These are phyloP conservation scores for Citrus australasica DNA, from an alignment of 345 rosid genomes.

Conservation along the genomic window DNA sequence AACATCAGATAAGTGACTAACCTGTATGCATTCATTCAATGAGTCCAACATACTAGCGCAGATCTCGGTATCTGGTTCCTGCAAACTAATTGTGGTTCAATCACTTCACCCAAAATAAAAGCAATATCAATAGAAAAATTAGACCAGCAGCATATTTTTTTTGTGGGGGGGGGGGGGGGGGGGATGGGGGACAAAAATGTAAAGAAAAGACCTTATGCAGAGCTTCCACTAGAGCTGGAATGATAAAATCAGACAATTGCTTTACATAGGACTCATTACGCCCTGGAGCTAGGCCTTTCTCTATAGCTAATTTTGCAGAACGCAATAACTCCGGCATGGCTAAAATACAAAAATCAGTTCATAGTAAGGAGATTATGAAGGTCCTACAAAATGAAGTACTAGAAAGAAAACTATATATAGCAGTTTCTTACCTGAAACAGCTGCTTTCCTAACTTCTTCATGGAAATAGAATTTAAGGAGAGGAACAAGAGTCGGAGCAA, in stretches of 20 bases:
- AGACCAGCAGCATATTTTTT: not conserved
- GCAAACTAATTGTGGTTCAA: constrained; percentile 28
- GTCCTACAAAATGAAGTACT: not conserved
- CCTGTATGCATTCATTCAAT: constrained; percentile 96
- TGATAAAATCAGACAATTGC: constrained; percentile 87
- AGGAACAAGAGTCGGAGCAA: constrained; percentile 93
- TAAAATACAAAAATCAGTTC: constrained; percentile 22
- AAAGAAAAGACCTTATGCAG: constrained; percentile 71
- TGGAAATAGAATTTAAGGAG: constrained; percentile 98
- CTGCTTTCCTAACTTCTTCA: constrained; percentile 99
- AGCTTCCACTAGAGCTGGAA: constrained; percentile 95
- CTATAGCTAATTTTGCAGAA: constrained; percentile 93
- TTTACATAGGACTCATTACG: constrained; percentile 85
- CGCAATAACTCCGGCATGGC: constrained; percentile 99
- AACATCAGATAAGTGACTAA: constrained; percentile 18
- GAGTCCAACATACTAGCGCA: constrained; percentile 96
- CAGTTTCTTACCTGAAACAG: constrained; percentile 84
- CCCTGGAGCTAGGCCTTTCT: constrained; percentile 84
- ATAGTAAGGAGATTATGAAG: not conserved
- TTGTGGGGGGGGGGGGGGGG: too few species aligned
- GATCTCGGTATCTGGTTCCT: constrained; percentile 99
- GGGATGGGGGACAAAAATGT: not conserved
- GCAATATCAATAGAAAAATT: not conserved
- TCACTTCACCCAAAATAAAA: not conserved
- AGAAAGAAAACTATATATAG: not conserved